Conservation (phyloP, 768 basidiomycete genomes). For the Lactarius sanguifluus region DNA sequence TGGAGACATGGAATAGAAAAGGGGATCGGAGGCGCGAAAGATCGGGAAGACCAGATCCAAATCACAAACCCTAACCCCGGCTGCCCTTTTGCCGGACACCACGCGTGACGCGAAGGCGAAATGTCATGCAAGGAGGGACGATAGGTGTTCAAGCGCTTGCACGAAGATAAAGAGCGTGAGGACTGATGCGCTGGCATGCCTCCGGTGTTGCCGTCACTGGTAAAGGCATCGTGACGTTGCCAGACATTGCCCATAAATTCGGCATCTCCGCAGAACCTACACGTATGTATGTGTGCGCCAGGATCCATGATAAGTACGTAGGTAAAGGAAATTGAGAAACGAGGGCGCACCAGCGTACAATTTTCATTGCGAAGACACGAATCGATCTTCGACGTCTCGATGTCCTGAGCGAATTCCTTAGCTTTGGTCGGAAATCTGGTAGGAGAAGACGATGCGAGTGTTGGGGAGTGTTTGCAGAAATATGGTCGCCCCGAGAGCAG, state of each 20-base stretch:
- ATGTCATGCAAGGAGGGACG: no score
- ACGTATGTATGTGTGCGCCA: not conserved
- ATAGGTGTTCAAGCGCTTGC: no score
- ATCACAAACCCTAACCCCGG: no score
- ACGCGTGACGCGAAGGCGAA: no score
- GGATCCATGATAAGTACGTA: not conserved
- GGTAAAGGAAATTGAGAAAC: not conserved
- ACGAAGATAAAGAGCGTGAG: no score
- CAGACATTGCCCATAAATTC: constrained; percentile 25
- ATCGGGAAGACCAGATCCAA: no score
- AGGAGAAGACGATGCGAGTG: constrained; percentile 47
- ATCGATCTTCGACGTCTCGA: no score
- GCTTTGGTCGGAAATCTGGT: constrained; percentile 52
- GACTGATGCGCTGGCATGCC: no score
- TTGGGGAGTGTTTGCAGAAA: constrained; percentile 85
- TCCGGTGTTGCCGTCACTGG: no score
- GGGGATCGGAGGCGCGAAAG: no score
- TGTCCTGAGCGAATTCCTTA: constrained; percentile 39
- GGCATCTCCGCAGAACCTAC: constrained; percentile 25
- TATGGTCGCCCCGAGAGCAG: constrained; percentile 75
- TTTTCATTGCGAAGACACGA: constrained; percentile 21
- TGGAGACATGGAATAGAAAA: no score
- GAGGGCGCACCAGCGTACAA: constrained; percentile 25
- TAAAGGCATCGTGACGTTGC: constrained; percentile 23
- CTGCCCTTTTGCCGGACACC: no score